Percentiles rank a stretch among this genome's conserved stretches.
These are phyloP conservation scores for Pythium volutum DNA, from an alignment of 352 stramenopile genomes.

Conservation along the genomic window DNA sequence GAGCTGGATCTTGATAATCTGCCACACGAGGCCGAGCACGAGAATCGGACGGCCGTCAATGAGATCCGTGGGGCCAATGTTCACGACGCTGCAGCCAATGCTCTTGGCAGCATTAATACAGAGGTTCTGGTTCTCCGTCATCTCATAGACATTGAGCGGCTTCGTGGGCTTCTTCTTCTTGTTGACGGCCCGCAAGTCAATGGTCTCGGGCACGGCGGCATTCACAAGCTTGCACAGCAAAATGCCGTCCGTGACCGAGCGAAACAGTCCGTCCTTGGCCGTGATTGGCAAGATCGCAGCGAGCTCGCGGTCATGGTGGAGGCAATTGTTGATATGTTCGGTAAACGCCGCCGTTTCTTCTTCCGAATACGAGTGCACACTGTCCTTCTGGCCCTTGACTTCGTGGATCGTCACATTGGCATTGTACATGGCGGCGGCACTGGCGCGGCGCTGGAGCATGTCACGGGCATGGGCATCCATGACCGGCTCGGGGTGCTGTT, in stretches of 20 bases:
- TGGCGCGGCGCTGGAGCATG: constrained; percentile 59
- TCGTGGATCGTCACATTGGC: constrained; percentile 74
- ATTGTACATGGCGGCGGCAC: constrained; percentile 53
- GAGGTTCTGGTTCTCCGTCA: constrained; percentile 90
- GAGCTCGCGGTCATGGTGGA: constrained; percentile 69
- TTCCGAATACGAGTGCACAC: constrained; percentile 86
- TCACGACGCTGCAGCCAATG: constrained; percentile 92
- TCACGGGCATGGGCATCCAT: constrained; percentile 54
- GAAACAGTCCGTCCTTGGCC: constrained; percentile 78
- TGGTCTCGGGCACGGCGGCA: constrained; percentile 88
- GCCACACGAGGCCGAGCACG: constrained; percentile 91
- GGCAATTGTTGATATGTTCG: constrained; percentile 91
- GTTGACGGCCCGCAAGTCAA: constrained; percentile 89
- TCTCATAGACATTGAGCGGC: constrained; percentile 83
- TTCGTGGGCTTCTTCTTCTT: constrained; percentile 57
- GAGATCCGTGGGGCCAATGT: constrained; percentile 87
- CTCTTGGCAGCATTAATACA: constrained; percentile 92
- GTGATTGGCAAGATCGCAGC: constrained; percentile 70
- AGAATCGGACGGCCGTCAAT: constrained; percentile 86
- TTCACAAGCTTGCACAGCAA: constrained; percentile 93
- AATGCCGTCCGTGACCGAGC: constrained; percentile 77
- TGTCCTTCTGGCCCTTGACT: constrained; percentile 70
- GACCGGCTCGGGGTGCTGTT: constrained; percentile 1
- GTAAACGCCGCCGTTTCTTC: constrained; percentile 91
- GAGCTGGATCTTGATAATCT: constrained; percentile 94